Conservation (phyloP, 2,329 filamentous ascomycete genomes). For the Colletotrichum liaoningense region DNA sequence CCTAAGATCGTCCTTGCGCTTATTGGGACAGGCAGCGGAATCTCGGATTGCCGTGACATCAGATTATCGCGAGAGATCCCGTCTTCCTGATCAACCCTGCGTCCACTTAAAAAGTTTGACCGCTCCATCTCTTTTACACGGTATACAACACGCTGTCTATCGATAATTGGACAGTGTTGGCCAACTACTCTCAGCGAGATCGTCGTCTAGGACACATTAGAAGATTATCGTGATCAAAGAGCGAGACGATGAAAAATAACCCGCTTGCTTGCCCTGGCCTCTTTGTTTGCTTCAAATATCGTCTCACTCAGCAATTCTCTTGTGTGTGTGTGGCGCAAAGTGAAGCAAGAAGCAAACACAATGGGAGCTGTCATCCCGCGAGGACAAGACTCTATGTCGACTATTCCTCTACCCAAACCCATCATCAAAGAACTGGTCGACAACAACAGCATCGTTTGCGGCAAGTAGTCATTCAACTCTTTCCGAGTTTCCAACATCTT, state of each 20-base stretch:
- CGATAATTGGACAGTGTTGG: not conserved
- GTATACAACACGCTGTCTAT: not conserved
- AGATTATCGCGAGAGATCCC: not conserved
- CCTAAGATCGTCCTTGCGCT: not conserved
- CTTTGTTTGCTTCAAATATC: not conserved
- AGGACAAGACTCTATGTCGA: not conserved
- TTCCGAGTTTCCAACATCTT: not conserved
- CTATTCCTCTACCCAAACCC: not conserved
- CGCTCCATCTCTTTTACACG: not conserved
- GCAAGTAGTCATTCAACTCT: constrained; percentile 3
- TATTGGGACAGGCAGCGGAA: not conserved
- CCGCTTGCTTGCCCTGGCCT: not conserved
- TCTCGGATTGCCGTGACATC: constrained; percentile 1
- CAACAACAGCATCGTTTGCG: constrained; percentile 8
- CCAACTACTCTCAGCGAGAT: not conserved
- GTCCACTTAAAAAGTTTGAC: constrained; percentile 13
- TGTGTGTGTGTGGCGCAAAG: constrained; percentile 6
- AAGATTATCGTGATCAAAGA: not conserved
- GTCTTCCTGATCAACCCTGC: not conserved
- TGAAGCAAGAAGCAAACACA: constrained; percentile 4
- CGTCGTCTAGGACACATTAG: not conserved
- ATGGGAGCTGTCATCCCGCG: not conserved
- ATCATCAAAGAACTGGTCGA: constrained; percentile 2
- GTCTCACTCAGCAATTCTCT: not conserved
- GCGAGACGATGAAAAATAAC: not conserved